Evolutionary conservation across 1,139 yeast species (phyloP).

Genomic region (Hemisphaericaspora lyxosophila): DNA sequence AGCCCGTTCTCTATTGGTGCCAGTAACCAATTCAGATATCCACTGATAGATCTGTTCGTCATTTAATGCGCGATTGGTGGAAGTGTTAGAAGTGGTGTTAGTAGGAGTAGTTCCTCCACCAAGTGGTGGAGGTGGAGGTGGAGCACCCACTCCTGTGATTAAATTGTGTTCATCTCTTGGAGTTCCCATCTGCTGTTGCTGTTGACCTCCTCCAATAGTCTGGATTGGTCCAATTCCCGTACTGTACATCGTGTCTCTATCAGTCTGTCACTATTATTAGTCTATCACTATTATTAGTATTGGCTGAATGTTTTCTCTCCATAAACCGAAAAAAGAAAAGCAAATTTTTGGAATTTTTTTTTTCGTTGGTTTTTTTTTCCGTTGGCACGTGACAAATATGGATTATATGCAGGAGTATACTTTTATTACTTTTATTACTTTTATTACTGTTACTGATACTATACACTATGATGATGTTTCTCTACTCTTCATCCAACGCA

Average conservation of each 20-base stretch:
- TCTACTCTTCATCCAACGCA: conserved; percentile 30
- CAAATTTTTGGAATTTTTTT: too few species aligned
- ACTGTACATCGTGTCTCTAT: not conserved
- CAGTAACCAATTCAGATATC: conserved; percentile 86
- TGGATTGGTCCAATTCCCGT: not conserved
- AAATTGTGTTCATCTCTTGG: not conserved
- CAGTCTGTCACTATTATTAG: not conserved
- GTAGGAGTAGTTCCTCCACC: not conserved
- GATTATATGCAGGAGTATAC: not conserved
- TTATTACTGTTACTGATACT: too few species aligned
- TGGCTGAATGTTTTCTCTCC: too few species aligned
- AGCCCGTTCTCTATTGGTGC: conserved; percentile 91
- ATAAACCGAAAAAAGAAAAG: not conserved
- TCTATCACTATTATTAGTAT: too few species aligned
- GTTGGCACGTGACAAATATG: too few species aligned
- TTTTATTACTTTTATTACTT: too few species aligned
- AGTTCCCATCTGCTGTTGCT: not conserved
- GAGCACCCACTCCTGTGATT: not conserved
- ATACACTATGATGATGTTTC: too few species aligned
- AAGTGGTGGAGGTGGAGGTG: not conserved
- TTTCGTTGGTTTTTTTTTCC: too few species aligned
- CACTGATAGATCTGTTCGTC: conserved; percentile 88
- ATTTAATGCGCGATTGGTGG: conserved; percentile 51
- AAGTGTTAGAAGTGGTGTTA: not conserved
- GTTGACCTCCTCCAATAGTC: not conserved